A percentile compares a stretch with the other conserved stretches of the same genome.
phyloP scores from a whole-genome alignment of 495 filamentous ascomycete species.

The Annulohypoxylon moriforme region DNA sequence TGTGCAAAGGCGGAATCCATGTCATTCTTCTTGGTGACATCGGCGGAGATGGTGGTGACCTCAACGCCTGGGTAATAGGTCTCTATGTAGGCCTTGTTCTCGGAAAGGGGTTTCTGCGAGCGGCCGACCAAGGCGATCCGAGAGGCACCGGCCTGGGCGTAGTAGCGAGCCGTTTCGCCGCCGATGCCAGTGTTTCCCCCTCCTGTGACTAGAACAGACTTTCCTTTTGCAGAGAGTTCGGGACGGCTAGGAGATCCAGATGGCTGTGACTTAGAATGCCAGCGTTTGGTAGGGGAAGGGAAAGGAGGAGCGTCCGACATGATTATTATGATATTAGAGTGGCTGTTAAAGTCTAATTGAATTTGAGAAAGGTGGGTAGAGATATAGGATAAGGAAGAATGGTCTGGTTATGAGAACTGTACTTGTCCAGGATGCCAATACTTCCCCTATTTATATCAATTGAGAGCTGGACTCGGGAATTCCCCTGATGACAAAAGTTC shows the following conservation, averaged over 20 bases:
- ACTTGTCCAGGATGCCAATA: too few species aligned
- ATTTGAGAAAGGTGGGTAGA: too few species aligned
- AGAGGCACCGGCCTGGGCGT: conserved; percentile 58
- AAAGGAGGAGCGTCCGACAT: conserved; percentile 25
- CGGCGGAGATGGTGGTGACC: conserved; percentile 43
- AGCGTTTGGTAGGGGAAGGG: conserved; percentile 39
- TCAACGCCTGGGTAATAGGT: conserved; percentile 32
- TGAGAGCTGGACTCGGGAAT: too few species aligned
- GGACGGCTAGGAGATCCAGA: conserved; percentile 49
- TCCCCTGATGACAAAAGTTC: too few species aligned
- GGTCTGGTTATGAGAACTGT: too few species aligned
- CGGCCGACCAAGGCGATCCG: conserved; percentile 54
- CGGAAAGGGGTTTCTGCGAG: conserved; percentile 24
- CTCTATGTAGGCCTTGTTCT: conserved; percentile 28
- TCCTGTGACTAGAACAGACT: conserved; percentile 59
- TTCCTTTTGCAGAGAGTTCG: conserved; percentile 55
- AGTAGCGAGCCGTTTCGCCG: conserved; percentile 53
- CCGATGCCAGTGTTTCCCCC: conserved; percentile 54
- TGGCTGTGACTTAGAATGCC: conserved; percentile 42
- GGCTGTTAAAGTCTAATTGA: too few species aligned
- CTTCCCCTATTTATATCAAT: too few species aligned
- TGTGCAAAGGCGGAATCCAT: conserved; percentile 49
- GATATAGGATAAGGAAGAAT: too few species aligned
- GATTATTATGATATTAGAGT: background rate
- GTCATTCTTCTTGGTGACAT: conserved; percentile 55